Evolutionary conservation across 2,329 filamentous ascomycete genomes (phyloP).

Genomic region (Lomentospora prolificans): DNA sequence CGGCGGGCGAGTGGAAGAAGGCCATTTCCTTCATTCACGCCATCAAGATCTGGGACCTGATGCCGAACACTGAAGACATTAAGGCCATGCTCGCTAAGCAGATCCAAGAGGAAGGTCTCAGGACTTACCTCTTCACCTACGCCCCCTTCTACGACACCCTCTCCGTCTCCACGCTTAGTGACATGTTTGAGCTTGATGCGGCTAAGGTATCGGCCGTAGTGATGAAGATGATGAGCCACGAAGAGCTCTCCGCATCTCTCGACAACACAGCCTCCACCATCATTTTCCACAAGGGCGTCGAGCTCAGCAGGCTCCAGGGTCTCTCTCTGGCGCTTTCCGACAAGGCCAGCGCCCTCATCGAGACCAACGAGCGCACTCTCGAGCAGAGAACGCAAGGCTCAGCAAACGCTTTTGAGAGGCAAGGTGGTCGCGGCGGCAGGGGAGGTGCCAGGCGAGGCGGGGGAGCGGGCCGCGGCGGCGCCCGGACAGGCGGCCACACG

Average conservation of each 20-base stretch:
- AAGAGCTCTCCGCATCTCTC: constrained; percentile 89
- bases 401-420: constrained; percentile 87
- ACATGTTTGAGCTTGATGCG: constrained; percentile 90
- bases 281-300: constrained; percentile 99
- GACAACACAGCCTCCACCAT: constrained; percentile 97
- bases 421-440: constrained; percentile 64
- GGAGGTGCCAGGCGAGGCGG: constrained; percentile 50
- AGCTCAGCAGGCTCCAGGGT: constrained; percentile 91
- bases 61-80: constrained; percentile 86
- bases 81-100: constrained; percentile 96
- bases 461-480: constrained; percentile 44
- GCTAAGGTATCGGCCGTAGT: constrained; percentile 91
- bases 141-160: constrained; percentile 98
- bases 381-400: constrained; percentile 96
- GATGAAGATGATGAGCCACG: constrained; percentile 99
- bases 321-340: constrained; percentile 88
- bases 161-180: constrained; percentile 70
- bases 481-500: constrained; percentile 44
- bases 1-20: constrained; percentile 98
- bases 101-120: constrained; percentile 95
- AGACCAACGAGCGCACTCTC: constrained; percentile 92
- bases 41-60: constrained; percentile 99
- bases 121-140: constrained; percentile 98
- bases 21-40: constrained; percentile 85
- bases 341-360: constrained; percentile 92